Conservation (phyloP, 441 rosid genomes). For the Adansonia rubrostipa region DNA sequence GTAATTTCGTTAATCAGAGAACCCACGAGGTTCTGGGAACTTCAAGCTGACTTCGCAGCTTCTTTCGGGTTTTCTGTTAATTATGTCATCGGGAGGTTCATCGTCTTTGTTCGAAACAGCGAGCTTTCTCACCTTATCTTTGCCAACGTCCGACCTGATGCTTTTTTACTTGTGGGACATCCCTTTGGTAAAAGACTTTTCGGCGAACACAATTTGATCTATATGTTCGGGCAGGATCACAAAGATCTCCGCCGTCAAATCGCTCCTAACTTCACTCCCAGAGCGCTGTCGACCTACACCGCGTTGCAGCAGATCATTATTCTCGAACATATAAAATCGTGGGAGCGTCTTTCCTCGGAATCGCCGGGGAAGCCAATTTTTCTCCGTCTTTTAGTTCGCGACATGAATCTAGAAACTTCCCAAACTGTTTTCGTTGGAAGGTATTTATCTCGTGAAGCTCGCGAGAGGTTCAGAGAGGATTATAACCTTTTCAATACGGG, state of each 20-base stretch:
- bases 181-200: conserved; percentile 88
- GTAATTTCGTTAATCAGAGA: conserved; percentile 53
- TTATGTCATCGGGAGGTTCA: conserved; percentile 70
- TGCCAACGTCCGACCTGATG: conserved; percentile 80
- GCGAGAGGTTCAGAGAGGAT: conserved; percentile 52
- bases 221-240: conserved; percentile 83
- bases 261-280: conserved; percentile 82
- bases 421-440: conserved; percentile 85
- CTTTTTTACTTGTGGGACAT: conserved; percentile 73
- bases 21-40: conserved; percentile 73
- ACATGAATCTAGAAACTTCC: conserved; percentile 87
- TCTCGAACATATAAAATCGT: conserved; percentile 52
- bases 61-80: conserved; percentile 64
- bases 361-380: conserved; percentile 32
- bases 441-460: conserved; percentile 48
- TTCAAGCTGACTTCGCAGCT: conserved; percentile 45
- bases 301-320: conserved; percentile 68
- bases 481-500: conserved; percentile 78
- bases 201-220: conserved; percentile 85
- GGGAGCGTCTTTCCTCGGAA: conserved; percentile 44
- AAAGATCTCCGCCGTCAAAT: conserved; percentile 75
- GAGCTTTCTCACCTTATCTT: conserved; percentile 74
- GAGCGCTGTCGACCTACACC: conserved; percentile 72
- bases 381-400: conserved; percentile 59
- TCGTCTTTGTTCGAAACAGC: conserved; percentile 59